phyloP scores from a whole-genome alignment of 2,329 filamentous ascomycete species.

The Karstenula rhodostoma region DNA sequence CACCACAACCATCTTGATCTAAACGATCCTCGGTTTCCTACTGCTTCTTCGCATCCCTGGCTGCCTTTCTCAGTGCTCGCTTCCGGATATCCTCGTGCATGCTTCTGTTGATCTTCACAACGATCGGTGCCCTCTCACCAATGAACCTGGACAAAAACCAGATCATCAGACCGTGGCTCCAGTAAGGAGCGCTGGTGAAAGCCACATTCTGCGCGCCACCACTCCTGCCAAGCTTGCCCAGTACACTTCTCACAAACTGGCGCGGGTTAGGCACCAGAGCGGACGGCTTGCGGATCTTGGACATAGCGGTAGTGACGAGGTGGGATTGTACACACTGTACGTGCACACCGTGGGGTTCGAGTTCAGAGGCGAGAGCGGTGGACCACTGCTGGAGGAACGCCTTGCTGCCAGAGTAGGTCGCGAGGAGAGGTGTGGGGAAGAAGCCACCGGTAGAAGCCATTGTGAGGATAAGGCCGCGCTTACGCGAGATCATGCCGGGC shows the following conservation, averaged over 20 bases:
- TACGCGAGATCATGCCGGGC: slow-evolving; percentile 83
- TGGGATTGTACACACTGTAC: slow-evolving; percentile 94
- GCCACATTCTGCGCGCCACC: slow-evolving; percentile 81
- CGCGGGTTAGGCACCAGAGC: slow-evolving; percentile 81
- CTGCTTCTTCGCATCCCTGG: slow-evolving; percentile 78
- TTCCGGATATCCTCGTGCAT: slow-evolving; percentile 87
- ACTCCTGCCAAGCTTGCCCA: slow-evolving; percentile 80
- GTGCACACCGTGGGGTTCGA: slow-evolving; percentile 80
- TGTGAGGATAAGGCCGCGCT: slow-evolving; percentile 88
- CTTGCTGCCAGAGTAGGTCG: slow-evolving; percentile 97
- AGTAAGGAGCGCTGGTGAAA: slow-evolving; percentile 90
- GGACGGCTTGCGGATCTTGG: slow-evolving; percentile 85
- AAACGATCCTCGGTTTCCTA: slow-evolving; percentile 13
- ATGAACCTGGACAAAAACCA: slow-evolving; percentile 74
- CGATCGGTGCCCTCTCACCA: slow-evolving; percentile 64
- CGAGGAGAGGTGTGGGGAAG: slow-evolving; percentile 88
- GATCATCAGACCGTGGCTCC: slow-evolving; percentile 88
- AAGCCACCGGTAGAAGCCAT: slow-evolving; percentile 98
- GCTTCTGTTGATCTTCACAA: slow-evolving; percentile 67
- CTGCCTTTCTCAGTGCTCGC: slow-evolving; percentile 83
- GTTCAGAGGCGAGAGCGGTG: slow-evolving; percentile 81
- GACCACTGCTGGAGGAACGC: slow-evolving; percentile 98
- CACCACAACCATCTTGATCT: neutral
- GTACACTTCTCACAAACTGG: slow-evolving; percentile 78
- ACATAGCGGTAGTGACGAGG: slow-evolving; percentile 95